Conservation (phyloP, 257 asterid genomes). For the Lavandula angustifolia region DNA sequence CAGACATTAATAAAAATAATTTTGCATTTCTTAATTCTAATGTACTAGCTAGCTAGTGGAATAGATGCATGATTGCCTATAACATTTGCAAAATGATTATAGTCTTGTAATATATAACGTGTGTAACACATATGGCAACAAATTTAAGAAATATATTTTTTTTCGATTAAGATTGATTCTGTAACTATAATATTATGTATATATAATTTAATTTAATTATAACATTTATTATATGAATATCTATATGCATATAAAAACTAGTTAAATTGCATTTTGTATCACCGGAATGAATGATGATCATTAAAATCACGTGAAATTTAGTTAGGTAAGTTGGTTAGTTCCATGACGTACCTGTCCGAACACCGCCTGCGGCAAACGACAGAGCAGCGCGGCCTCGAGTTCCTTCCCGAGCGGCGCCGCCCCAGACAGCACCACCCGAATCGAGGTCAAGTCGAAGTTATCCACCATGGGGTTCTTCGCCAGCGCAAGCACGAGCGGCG, state of each 20-base stretch:
- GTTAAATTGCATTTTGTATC: not conserved
- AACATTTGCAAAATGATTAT: too few species aligned
- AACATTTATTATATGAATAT: too few species aligned
- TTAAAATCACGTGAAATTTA: conserved; percentile 38
- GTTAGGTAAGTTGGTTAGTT: conserved; percentile 10
- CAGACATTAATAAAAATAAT: too few species aligned
- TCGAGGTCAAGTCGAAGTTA: conserved; percentile 63
- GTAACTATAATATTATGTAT: too few species aligned
- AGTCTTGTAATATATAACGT: too few species aligned
- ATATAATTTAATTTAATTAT: too few species aligned
- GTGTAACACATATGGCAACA: too few species aligned
- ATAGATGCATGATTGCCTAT: too few species aligned
- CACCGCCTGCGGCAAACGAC: conserved; percentile 75
- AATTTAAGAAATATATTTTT: too few species aligned
- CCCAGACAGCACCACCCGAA: conserved; percentile 68
- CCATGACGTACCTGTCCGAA: conserved; percentile 65
- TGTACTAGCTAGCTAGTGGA: too few species aligned
- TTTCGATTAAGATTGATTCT: too few species aligned
- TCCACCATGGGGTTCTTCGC: conserved; percentile 77
- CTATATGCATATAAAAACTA: not conserved
- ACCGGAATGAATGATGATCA: conserved; percentile 20
- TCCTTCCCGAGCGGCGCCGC: conserved; percentile 94
- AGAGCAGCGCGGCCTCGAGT: conserved; percentile 61
- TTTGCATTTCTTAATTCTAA: too few species aligned
- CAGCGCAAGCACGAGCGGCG: conserved; percentile 74